Evolutionary conservation across 2,329 filamentous ascomycete genomes (phyloP), one percentile per base, ranked within the genome.

Genomic region (Raffaelea arxii): DNA sequence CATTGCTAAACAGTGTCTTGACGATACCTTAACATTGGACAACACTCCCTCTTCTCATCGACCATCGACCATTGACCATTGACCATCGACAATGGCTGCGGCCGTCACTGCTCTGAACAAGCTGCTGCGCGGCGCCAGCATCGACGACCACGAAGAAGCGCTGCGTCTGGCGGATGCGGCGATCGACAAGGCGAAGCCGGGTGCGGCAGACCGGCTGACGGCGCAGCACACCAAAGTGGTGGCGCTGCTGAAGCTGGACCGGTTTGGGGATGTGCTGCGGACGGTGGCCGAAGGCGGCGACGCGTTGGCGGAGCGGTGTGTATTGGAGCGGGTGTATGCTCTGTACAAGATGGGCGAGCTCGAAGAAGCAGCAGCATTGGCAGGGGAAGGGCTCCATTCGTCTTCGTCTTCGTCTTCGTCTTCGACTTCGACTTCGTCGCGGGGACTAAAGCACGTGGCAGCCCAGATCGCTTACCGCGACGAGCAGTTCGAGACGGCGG

Each of bases 241-340:
- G 39, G 85, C 86, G 21, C 74, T 92, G 19, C 71, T 92, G 46
- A 88, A 89, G 61, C 77, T 92, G 55, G 87, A 92, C 64, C 83
- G 86, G 49, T 92, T 84, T 62, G 78, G 85, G 48, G 86, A 92
- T 62, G 85, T 84, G 40, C 68, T 88, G 41, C 78, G 78, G 49
- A 74, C 78, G 46, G 74, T 91, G 49, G 75, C 80, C 49, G 77
- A 80, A 30, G 79, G 72, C 18, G 79, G 80, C 42, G 69, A 75
- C 48, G 69, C 67, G 52, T 65, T 90, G 48, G 77, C 81, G 59
- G 67, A 75, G 35, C 65, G 66, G 48, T 86, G 82, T 54, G 58
- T 66, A 16, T 70, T 90, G 38, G 86, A 90, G 62, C 82, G 82
- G 60, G 78, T 84, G 2, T 94, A 94, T 67, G 82, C 84, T n/a